Conservation (phyloP, 1,284 basidiomycete genomes). For the Xerocomus nothofagi region DNA sequence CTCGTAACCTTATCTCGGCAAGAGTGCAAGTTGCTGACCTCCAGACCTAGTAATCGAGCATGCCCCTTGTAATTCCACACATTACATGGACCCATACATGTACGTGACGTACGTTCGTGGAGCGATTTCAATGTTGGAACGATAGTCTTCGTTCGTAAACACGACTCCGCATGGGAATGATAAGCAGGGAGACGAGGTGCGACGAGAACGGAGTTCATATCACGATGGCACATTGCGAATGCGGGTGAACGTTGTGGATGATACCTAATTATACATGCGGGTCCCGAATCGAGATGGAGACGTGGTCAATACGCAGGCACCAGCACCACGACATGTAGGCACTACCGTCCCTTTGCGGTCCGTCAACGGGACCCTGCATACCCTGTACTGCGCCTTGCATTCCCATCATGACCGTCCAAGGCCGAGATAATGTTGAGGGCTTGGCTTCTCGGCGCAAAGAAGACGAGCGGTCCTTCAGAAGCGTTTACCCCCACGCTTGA, state of each 20-base stretch:
- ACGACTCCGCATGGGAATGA: constrained; percentile 6
- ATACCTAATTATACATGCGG: constrained; percentile 8
- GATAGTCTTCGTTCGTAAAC: constrained; percentile 13
- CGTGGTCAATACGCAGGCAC: constrained; percentile 12
- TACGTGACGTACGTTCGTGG: constrained; percentile 6
- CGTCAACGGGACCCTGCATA: constrained; percentile 17
- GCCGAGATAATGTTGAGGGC: no score
- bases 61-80: neutral
- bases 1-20: no score
- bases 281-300: constrained; percentile 4
- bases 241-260: neutral
- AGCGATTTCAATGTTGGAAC: neutral
- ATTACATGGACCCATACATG: neutral
- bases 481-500: constrained; percentile 69
- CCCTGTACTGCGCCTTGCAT: neutral
- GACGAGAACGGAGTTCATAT: neutral
- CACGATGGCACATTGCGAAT: neutral
- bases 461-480: constrained; percentile 46
- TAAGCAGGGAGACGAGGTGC: neutral
- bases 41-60: neutral
- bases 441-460: constrained; percentile 1
- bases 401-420: neutral
- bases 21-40: no score
- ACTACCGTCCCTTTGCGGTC: constrained; percentile 1
- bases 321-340: no score